Evolutionary conservation across 164 flowering plant species (phyloP), one percentile per base, ranked within the genome.

Genomic region (Berberis thunbergii): DNA sequence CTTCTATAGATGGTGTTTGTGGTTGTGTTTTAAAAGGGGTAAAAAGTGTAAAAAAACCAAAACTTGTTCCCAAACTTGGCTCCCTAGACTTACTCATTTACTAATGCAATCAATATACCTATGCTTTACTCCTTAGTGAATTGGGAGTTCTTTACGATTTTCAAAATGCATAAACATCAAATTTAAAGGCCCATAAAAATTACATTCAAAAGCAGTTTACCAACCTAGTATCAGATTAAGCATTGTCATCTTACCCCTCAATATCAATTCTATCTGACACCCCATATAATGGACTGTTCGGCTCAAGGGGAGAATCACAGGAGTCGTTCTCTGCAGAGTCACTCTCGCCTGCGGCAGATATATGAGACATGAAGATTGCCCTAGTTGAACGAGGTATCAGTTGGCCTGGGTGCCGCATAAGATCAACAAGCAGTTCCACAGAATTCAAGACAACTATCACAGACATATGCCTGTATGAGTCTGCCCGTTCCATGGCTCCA

Each of bases 271-370:
- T 78, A 41, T 89, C 97, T 41, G 96, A 76, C 70, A 74, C 70
- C 26, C 87, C 94, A 79, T 80, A 86, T 3, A 95, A 71, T 61
- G 99, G 97, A 81, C 99, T 95, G 71, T 95, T 95, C 67, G 99
- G 97, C 73, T 89, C 97, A 48, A 91, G 79, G 40, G 99, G 99
- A 54, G 97, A 95, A 78, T 95, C 97, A 76, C 97, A 91, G 2
- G 99, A 95, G 69, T 95, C 99, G 79, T 91, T 91, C 77, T 95
- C 97, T 13, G 97, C 97, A 69, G 97, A 94, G 69, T 94, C 99
- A 77, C 99, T 91, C 71, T 68, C 97, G 6, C 49, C 97, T 40
- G 85, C 89, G 26, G 89, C 90, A 80, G 96, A 83, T 61, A 89
- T 74, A 74, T 91, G 99, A 56, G 94, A 83, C 84, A 82, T 82